Evolutionary conservation across 768 basidiomycete genomes (phyloP).

Genomic region (Terana coerulea): DNA sequence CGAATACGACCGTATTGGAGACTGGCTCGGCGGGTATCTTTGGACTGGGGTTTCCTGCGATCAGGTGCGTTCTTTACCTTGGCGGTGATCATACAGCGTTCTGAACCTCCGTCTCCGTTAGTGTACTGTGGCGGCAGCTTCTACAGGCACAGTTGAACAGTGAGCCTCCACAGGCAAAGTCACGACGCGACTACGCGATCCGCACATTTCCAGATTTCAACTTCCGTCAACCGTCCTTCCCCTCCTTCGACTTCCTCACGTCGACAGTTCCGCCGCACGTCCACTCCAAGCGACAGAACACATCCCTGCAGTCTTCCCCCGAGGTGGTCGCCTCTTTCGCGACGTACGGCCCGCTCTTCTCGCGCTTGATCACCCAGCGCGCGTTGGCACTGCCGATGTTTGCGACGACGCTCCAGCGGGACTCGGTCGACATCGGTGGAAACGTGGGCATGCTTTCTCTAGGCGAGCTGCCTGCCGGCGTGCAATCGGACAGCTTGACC

Average conservation of each 20-base stretch:
- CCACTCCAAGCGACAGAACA: slow-evolving; percentile 5
- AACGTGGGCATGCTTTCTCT: slow-evolving; percentile 63
- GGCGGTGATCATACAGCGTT: background rate
- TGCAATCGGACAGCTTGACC: slow-evolving; percentile 47
- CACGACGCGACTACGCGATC: too few species aligned
- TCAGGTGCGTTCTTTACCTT: slow-evolving; percentile 42
- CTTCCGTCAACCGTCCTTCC: slow-evolving; percentile 11
- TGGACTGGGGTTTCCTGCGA: slow-evolving; percentile 71
- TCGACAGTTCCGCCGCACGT: background rate
- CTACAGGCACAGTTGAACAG: slow-evolving; percentile 12
- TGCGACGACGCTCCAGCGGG: slow-evolving; percentile 62
- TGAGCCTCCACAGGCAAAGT: background rate
- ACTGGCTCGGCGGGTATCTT: slow-evolving; percentile 64
- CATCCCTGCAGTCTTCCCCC: slow-evolving; percentile 7
- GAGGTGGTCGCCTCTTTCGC: slow-evolving; percentile 27
- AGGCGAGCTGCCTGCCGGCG: slow-evolving; percentile 55
- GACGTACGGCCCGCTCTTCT: slow-evolving; percentile 30
- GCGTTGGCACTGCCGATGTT: slow-evolving; percentile 40
- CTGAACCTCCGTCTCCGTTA: slow-evolving; percentile 3
- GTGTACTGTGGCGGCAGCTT: slow-evolving; percentile 25
- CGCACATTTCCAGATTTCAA: slow-evolving; percentile 8
- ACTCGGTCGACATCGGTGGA: slow-evolving; percentile 63
- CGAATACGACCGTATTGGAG: slow-evolving; percentile 58
- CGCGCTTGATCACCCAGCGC: slow-evolving; percentile 28
- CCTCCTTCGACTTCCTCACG: slow-evolving; percentile 12